phyloP scores from a whole-genome alignment of 177 flowering plant genomes.

The Vitis hybrid region DNA sequence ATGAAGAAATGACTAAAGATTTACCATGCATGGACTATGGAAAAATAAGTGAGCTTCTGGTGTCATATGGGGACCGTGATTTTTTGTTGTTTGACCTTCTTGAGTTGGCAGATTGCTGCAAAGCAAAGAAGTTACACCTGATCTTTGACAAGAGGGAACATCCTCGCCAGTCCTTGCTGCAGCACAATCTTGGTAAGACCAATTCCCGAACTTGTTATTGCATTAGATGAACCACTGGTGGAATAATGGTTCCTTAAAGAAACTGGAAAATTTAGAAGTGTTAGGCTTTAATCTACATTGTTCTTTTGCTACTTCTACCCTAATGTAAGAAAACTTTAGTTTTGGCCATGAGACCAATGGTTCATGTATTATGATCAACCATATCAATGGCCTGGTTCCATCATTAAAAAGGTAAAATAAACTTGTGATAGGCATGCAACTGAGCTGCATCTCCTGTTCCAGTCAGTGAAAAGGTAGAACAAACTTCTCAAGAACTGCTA shows the following conservation, averaged over 20 bases:
- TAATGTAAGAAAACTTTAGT: too few relatives aligned
- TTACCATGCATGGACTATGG: conserved; percentile 87
- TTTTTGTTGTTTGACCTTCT: conserved; percentile 87
- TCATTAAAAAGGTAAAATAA: not conserved
- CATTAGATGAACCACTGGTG: not conserved
- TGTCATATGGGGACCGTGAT: conserved; percentile 55
- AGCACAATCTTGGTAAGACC: conserved; percentile 82
- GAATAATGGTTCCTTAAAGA: not conserved
- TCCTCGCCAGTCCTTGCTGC: conserved; percentile 76
- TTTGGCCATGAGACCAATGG: too few relatives aligned
- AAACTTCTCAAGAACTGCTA: too few relatives aligned
- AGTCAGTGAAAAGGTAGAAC: not conserved
- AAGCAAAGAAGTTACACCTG: conserved; percentile 75
- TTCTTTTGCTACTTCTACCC: not conserved
- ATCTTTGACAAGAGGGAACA: conserved; percentile 88
- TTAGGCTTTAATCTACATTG: not conserved
- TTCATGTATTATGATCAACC: not conserved
- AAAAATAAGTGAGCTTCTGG: conserved; percentile 66
- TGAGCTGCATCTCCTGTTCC: not conserved
- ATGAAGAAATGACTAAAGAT: conserved; percentile 83
- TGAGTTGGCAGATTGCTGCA: conserved; percentile 95
- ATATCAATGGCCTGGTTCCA: not conserved
- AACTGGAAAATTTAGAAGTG: not conserved
- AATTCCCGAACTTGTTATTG: not conserved
- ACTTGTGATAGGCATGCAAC: not conserved